Evolutionary conservation across 2,329 filamentous ascomycete genomes (phyloP).

Genomic region (Fragosphaeria purpurea): DNA sequence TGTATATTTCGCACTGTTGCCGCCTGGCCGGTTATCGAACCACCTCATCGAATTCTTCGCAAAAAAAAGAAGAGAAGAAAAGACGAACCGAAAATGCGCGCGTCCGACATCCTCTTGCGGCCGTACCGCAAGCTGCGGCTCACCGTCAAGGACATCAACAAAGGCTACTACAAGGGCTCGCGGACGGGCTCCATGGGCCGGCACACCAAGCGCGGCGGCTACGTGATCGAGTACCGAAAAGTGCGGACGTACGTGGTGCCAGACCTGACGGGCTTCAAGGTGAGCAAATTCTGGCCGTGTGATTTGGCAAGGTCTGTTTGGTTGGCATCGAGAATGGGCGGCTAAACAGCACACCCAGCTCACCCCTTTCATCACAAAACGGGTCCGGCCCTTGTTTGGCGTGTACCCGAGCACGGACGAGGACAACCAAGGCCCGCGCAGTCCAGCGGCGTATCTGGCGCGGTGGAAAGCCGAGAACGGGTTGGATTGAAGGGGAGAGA

Average conservation of each 20-base stretch:
- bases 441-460: constrained; percentile 51
- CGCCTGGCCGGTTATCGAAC: no score
- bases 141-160: constrained; percentile 86
- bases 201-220: constrained; percentile 76
- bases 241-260: constrained; percentile 81
- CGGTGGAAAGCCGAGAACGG: constrained; percentile 62
- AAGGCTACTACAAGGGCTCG: constrained; percentile 96
- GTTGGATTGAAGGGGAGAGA: constrained; percentile 29
- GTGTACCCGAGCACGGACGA: constrained; percentile 37
- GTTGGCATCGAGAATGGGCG: no score
- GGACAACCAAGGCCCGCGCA: constrained; percentile 42
- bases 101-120: constrained; percentile 56
- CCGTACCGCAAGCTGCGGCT: constrained; percentile 66
- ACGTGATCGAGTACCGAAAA: constrained; percentile 73
- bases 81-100: constrained; percentile 42
- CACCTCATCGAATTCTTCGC: no score
- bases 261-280: constrained; percentile 60
- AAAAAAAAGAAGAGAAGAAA: no score
- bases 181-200: constrained; percentile 77
- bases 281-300: constrained; percentile 22
- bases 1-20: no score
- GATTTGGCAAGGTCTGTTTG: no score
- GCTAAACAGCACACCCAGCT: constrained; percentile 40
- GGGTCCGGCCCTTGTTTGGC: constrained; percentile 40
- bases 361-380: constrained; percentile 65